A percentile compares a stretch with the other conserved stretches of the same genome.
phyloP scores from a whole-genome alignment of 768 basidiomycete genomes.

The Hygrophoropsis aurantiaca region DNA sequence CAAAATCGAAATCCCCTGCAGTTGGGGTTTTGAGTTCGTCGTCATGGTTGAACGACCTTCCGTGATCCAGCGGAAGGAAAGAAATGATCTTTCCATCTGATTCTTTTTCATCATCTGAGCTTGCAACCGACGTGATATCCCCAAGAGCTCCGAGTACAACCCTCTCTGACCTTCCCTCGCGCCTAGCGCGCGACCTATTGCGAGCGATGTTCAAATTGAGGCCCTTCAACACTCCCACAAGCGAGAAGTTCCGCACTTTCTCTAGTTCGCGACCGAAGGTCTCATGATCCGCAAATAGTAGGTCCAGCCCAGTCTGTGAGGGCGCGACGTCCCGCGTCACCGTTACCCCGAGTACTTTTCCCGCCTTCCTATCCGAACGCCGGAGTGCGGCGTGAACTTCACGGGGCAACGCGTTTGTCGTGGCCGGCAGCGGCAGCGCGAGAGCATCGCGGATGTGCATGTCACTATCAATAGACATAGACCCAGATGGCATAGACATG shows the following conservation, averaged over 20 bases:
- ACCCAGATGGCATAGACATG: too few relatives aligned
- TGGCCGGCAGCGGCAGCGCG: neutral
- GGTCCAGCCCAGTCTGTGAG: too few relatives aligned
- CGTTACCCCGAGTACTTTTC: constrained; percentile 12
- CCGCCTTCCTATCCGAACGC: constrained; percentile 14
- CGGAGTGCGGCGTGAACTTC: constrained; percentile 9
- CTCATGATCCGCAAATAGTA: neutral
- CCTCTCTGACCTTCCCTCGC: neutral
- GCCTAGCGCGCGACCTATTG: constrained; percentile 2
- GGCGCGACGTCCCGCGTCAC: constrained; percentile 12
- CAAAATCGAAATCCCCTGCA: neutral
- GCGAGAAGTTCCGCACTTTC: neutral
- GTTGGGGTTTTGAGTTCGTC: constrained; percentile 1
- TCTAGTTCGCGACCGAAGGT: neutral
- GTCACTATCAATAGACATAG: too few relatives aligned
- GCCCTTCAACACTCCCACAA: constrained; percentile 7
- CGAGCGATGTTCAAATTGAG: neutral
- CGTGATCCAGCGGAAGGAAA: neutral
- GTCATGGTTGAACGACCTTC: neutral
- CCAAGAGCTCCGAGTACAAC: constrained; percentile 1
- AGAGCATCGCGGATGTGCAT: neutral
- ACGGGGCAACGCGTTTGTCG: constrained; percentile 7
- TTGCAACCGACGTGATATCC: neutral
- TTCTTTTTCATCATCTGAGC: constrained; percentile 1
- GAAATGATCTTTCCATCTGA: neutral